These are phyloP conservation scores for Verticillium albo-atrum DNA, from an alignment of 2,329 filamentous ascomycete genomes.

Conservation along the genomic window DNA sequence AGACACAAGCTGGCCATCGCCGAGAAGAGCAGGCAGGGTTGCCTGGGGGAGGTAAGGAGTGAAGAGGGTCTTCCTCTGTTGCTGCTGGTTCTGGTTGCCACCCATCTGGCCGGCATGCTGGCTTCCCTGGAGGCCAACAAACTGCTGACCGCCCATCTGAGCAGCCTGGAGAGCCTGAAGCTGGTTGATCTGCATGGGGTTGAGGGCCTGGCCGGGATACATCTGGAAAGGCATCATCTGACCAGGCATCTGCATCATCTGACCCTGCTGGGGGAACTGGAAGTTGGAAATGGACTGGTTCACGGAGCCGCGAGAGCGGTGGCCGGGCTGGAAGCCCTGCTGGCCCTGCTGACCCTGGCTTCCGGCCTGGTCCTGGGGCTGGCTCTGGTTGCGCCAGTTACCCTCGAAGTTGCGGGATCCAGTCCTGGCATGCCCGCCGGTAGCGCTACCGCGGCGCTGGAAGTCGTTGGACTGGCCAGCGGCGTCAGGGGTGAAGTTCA, in stretches of 20 bases:
- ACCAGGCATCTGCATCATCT: constrained; percentile 79
- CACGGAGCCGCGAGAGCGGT: constrained; percentile 80
- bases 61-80: constrained; percentile 97
- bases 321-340: constrained; percentile 84
- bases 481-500: constrained; percentile 48
- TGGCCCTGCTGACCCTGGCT: constrained; percentile 38
- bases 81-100: constrained; percentile 67
- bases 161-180: constrained; percentile 89
- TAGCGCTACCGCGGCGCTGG: constrained; percentile 50
- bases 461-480: constrained; percentile 54
- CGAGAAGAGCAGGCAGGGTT: constrained; percentile 82
- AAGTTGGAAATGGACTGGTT: constrained; percentile 84
- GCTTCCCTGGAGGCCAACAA: constrained; percentile 63
- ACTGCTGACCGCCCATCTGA: constrained; percentile 72
- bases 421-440: constrained; percentile 72
- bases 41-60: constrained; percentile 96
- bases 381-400: constrained; percentile 86
- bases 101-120: constrained; percentile 64
- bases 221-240: constrained; percentile 85
- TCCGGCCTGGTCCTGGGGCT: constrained; percentile 54
- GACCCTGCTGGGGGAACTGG: constrained; percentile 83
- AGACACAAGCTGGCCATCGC: constrained; percentile 89
- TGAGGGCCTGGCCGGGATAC: constrained; percentile 80
- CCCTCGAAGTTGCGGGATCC: constrained; percentile 93
- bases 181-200: constrained; percentile 82